Evolutionary conservation across 2,329 filamentous ascomycete species (phyloP).

Genomic region (Diaporthe vaccinii): DNA sequence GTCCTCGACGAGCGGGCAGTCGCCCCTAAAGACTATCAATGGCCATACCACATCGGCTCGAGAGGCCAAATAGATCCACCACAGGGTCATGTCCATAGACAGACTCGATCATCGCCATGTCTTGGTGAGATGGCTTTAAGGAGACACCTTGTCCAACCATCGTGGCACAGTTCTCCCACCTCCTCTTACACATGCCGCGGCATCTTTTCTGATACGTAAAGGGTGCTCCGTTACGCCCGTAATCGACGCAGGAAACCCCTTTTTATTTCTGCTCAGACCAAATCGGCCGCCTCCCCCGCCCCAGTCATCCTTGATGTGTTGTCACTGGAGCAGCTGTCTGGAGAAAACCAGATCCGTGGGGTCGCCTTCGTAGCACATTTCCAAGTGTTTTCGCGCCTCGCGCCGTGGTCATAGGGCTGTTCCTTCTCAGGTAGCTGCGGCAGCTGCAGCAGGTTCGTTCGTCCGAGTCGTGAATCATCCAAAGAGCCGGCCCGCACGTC

Average conservation of each 20-base stretch:
- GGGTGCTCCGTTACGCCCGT: not conserved
- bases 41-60: not conserved
- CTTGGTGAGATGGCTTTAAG: not conserved
- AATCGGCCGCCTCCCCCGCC: not conserved
- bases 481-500: not conserved
- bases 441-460: not conserved
- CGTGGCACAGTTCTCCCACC: not conserved
- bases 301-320: not conserved
- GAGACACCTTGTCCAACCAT: not conserved
- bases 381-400: not conserved
- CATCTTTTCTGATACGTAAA: too few relatives aligned
- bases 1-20: not conserved
- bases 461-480: not conserved
- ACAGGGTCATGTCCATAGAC: not conserved
- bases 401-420: not conserved
- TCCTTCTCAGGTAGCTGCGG: not conserved
- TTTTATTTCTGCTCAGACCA: not conserved
- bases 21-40: not conserved
- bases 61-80: not conserved
- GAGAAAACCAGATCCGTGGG: too few relatives aligned
- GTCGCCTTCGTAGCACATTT: not conserved
- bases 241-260: not conserved
- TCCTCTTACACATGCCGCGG: not conserved
- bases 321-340: not conserved
- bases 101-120: not conserved